Base-by-base conservation (phyloP, 129 eudicot species). In the Oenanthe sinensis region DNA sequence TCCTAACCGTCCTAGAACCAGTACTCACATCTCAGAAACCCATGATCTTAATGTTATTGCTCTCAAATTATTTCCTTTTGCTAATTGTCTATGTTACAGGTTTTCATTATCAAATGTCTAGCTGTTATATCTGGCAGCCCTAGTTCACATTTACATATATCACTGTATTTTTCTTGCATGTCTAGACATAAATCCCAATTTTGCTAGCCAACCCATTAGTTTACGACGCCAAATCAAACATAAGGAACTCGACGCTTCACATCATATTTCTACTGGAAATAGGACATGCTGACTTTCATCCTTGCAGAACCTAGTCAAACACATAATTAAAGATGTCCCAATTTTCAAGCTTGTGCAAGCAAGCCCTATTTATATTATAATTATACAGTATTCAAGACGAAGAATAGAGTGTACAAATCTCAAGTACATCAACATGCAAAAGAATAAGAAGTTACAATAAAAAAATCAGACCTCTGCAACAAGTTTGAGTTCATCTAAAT, bases 401-500 rank as follows among this genome's bases (percentile, higher is more conserved):
- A 39, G 5, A 36, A 14, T 48, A 5, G 20, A 42, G 43, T 13
- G 33, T 44, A 48, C 36, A 71, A 73, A 20, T 55, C 78, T 62
- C 52, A 74, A 73, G 50, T 75, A 42, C 72, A 40, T 67, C 69
- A 83, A 80, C 69, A 45, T 52, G 55, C 19, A 71, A 68, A 79
- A 81, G 49, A 82, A 73, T 77, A 67, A 24, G 9, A 60, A 9
- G 15, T 60, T 24, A 24, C 5, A 30, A 67, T 4, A 67, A 11
- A 30, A n/a, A 30, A 70, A 74, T 62, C 93, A 81, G 76, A 95
- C 98, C 98, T 95, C 98, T 68, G 90, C 81, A 73, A 95, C 94
- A 84, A 95, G 97, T 85, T 91, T 95, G 79, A 95, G 97, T 63
- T 92, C 96, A 86, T 88, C 96, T 81, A 95, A 83, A 84, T 86